phyloP scores from a whole-genome alignment of 805 yeast genomes.

The Starmera pachycereana region DNA sequence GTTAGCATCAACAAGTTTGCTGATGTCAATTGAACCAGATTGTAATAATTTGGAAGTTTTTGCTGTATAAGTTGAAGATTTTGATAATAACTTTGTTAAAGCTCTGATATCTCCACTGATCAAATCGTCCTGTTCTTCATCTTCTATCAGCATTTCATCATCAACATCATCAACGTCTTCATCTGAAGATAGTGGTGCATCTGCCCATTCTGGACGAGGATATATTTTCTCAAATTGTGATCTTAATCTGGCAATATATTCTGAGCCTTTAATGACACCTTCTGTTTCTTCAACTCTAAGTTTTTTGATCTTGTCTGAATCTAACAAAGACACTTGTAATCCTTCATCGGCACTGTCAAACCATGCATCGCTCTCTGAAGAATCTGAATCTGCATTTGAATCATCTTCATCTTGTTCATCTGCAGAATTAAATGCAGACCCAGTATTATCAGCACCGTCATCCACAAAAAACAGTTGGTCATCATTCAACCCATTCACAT shows the following conservation, averaged over 20 bases:
- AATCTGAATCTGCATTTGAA: slow-evolving; percentile 22
- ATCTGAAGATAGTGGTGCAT: slow-evolving; percentile 19
- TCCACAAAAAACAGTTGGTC: slow-evolving; percentile 48
- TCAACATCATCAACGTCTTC: slow-evolving; percentile 23
- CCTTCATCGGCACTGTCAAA: slow-evolving; percentile 85
- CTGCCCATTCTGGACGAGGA: slow-evolving; percentile 83
- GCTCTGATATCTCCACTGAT: slow-evolving; percentile 32
- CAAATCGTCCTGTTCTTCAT: slow-evolving; percentile 18
- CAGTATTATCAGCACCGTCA: slow-evolving; percentile 24
- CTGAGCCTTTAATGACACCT: slow-evolving; percentile 40
- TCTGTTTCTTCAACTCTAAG: slow-evolving; percentile 55
- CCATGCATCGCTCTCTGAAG: slow-evolving; percentile 51
- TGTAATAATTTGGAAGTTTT: slow-evolving; percentile 47
- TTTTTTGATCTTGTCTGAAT: slow-evolving; percentile 56
- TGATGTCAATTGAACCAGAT: slow-evolving; percentile 59
- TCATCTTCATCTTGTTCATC: slow-evolving; percentile 15
- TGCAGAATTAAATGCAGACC: slow-evolving; percentile 4
- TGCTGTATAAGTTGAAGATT: slow-evolving; percentile 30
- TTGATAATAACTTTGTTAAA: slow-evolving; percentile 25
- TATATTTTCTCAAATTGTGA: slow-evolving; percentile 63
- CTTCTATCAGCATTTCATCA: slow-evolving; percentile 15
- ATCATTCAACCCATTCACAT: slow-evolving; percentile 28
- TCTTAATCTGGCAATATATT: slow-evolving; percentile 55
- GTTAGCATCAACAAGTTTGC: slow-evolving; percentile 85
- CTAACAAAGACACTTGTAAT: slow-evolving; percentile 45